phyloP scores from a whole-genome alignment of 2,329 filamentous ascomycete genomes.

The Ceratocystis colombiana region DNA sequence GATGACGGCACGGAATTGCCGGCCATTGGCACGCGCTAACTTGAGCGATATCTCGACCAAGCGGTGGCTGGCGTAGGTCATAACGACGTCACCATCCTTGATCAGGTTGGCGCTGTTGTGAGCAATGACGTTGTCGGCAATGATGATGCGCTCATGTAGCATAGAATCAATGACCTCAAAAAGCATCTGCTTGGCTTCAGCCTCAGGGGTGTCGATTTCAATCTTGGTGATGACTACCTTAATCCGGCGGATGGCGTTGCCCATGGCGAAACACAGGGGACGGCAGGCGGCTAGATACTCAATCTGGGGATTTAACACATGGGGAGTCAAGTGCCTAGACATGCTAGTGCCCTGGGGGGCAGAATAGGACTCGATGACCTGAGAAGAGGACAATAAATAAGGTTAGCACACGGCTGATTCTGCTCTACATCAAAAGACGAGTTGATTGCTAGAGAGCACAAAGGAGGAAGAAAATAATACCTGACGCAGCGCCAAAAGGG shows the following conservation, averaged over 20 bases:
- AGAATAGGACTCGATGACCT: conserved; percentile 88
- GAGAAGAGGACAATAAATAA: conserved; percentile 23
- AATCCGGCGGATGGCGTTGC: conserved; percentile 88
- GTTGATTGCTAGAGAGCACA: background rate
- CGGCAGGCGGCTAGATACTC: conserved; percentile 87
- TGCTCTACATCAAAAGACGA: background rate
- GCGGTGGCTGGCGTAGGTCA: conserved; percentile 78
- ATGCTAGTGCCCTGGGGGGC: conserved; percentile 78
- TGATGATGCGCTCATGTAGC: conserved; percentile 78
- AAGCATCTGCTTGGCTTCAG: conserved; percentile 68
- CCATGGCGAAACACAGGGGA: conserved; percentile 94
- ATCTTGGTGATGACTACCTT: conserved; percentile 88
- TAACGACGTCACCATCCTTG: conserved; percentile 64
- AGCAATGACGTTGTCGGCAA: conserved; percentile 79
- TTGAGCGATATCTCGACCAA: conserved; percentile 77
- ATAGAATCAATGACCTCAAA: conserved; percentile 77
- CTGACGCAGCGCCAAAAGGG: conserved; percentile 78
- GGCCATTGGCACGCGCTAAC: conserved; percentile 58
- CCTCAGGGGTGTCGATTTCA: conserved; percentile 73
- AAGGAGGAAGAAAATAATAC: conserved; percentile 36
- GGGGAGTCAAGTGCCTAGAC: conserved; percentile 79
- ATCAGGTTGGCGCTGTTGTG: conserved; percentile 66
- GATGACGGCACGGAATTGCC: conserved; percentile 71
- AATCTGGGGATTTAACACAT: conserved; percentile 88
- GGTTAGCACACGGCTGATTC: conserved; percentile 21